phyloP scores from a whole-genome alignment of 2,329 filamentous ascomycete genomes.

The Neonectria hederae region DNA sequence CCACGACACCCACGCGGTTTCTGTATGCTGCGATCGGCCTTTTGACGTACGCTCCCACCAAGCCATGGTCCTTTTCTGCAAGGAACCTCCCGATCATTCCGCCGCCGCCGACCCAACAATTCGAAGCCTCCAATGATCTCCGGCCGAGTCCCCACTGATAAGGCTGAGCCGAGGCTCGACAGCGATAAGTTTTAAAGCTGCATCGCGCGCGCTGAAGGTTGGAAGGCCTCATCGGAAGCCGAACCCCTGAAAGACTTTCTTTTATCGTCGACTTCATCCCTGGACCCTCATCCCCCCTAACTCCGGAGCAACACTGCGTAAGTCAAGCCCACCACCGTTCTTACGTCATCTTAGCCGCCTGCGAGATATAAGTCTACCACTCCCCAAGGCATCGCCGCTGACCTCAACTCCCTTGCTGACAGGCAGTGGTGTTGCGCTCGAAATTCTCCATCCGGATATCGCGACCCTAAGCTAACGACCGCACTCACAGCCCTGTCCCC shows the following conservation, averaged over 20 bases:
- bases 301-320: background rate
- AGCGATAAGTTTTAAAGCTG: background rate
- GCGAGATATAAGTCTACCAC: background rate
- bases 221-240: background rate
- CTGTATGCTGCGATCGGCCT: background rate
- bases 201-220: background rate
- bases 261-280: background rate
- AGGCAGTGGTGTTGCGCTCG: background rate
- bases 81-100: background rate
- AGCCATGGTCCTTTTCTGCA: background rate
- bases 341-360: background rate
- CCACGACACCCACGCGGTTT: background rate
- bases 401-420: background rate
- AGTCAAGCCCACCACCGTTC: background rate
- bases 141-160: slow-evolving; percentile 27
- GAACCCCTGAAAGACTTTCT: background rate
- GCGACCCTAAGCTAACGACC: background rate
- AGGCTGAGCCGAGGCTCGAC: slow-evolving; percentile 35
- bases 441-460: background rate
- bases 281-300: too few species aligned
- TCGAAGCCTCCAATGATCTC: slow-evolving; percentile 12
- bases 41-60: slow-evolving; percentile 5
- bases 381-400: background rate
- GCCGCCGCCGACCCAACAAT: slow-evolving; percentile 21
- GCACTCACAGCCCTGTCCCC: too few species aligned